phyloP scores from a whole-genome alignment of 768 basidiomycete genomes.

The Xanthoconium purpureum region DNA sequence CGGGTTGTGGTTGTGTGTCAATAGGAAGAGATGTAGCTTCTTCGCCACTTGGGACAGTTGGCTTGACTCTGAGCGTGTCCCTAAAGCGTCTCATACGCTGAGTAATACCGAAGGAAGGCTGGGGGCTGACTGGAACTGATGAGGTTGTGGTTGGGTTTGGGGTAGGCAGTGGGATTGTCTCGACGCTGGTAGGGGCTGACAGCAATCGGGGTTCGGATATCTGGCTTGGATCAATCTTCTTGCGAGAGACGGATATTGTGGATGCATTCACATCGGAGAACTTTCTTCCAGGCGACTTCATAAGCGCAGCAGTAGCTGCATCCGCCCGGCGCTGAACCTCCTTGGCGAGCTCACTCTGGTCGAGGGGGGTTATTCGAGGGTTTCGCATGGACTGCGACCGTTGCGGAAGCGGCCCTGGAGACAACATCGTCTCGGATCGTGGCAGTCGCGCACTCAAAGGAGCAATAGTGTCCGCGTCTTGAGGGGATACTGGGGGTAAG shows the following conservation, averaged over 20 bases:
- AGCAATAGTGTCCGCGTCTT: conserved; percentile 12
- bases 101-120: conserved; percentile 52
- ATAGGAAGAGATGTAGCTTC: conserved; percentile 43
- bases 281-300: conserved; percentile 45
- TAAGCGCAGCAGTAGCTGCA: conserved; percentile 61
- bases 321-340: conserved; percentile 69
- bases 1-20: conserved; percentile 39
- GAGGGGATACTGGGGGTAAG: conserved; percentile 22
- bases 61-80: conserved; percentile 60
- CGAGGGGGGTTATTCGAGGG: conserved; percentile 38
- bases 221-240: conserved; percentile 57
- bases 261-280: conserved; percentile 40
- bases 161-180: conserved; percentile 57
- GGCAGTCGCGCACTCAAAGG: conserved; percentile 3
- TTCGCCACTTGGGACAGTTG: conserved; percentile 48
- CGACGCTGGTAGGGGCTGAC: conserved; percentile 65
- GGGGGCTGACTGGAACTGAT: conserved; percentile 34
- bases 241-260: conserved; percentile 45
- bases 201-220: conserved; percentile 66
- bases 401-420: conserved; percentile 22
- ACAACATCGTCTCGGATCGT: conserved; percentile 5
- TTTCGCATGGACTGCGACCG: conserved; percentile 38
- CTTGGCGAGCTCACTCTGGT: conserved; percentile 54
- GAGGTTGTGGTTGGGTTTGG: conserved; percentile 30
- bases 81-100: conserved; percentile 71